Conservation (phyloP, 306 rosid genomes). For the Bauhinia variegata region DNA sequence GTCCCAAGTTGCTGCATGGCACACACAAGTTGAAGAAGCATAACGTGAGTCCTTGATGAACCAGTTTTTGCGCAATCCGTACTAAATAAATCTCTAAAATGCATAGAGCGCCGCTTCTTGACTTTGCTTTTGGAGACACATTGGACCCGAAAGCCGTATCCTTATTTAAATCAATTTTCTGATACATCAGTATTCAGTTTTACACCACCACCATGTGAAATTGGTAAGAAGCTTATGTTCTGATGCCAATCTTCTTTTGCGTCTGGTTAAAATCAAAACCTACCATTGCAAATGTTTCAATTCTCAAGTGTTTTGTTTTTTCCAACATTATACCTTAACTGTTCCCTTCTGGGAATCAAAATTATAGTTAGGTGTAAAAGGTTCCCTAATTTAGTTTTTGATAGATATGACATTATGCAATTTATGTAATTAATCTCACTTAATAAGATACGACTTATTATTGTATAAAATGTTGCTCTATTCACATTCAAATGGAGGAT, state of each 20-base stretch:
- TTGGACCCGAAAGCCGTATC: conserved; percentile 29
- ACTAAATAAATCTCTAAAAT: conserved; percentile 25
- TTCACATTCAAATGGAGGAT: too few relatives aligned
- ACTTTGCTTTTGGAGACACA: conserved; percentile 50
- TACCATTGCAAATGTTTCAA: not conserved
- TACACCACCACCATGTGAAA: conserved; percentile 17
- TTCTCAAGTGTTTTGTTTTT: not conserved
- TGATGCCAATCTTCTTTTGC: not conserved
- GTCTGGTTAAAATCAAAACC: not conserved
- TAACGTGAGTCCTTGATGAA: conserved; percentile 22
- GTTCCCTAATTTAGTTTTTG: too few relatives aligned
- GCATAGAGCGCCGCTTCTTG: conserved; percentile 46
- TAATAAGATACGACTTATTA: too few relatives aligned
- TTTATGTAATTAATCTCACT: too few relatives aligned
- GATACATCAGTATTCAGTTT: conserved; percentile 4
- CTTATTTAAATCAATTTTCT: conserved; percentile 24
- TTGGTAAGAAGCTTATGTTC: conserved; percentile 8
- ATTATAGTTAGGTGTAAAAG: too few relatives aligned
- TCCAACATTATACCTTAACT: not conserved
- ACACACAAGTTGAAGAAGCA: conserved; percentile 21
- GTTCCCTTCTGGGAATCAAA: not conserved
- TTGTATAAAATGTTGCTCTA: too few relatives aligned
- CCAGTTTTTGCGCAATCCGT: conserved; percentile 37
- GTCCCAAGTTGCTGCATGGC: conserved; percentile 28
- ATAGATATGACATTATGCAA: too few relatives aligned